A percentile compares a stretch with the other conserved stretches of the same genome.
Evolutionary conservation across 805 yeast genomes (phyloP).

Genomic region (Saccharomycopsis synnaedendra): DNA sequence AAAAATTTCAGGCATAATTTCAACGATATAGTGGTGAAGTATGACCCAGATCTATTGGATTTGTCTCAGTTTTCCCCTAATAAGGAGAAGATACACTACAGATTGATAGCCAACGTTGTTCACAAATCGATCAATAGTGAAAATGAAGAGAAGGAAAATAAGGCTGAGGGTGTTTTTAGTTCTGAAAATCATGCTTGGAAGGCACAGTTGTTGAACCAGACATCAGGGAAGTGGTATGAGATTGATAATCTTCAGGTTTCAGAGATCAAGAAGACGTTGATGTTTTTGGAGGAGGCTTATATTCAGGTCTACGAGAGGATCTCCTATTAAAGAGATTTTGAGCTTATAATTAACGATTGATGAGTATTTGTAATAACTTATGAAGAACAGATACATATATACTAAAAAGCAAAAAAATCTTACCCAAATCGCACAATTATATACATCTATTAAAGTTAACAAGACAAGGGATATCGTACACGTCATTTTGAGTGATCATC

Average conservation of each 20-base stretch:
- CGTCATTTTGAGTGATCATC: too few species aligned
- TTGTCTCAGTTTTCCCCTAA: constrained; percentile 16
- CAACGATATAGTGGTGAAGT: constrained; percentile 38
- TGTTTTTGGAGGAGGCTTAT: constrained; percentile 51
- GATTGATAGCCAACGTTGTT: constrained; percentile 39
- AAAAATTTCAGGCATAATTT: constrained; percentile 35
- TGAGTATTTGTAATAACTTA: too few species aligned
- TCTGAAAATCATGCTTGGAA: constrained; percentile 31
- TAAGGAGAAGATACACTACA: constrained; percentile 23
- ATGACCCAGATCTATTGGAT: constrained; percentile 26
- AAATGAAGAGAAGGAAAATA: constrained; percentile 15
- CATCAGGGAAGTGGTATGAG: constrained; percentile 42
- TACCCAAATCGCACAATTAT: too few species aligned
- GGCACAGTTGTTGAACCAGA: constrained; percentile 34
- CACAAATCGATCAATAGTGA: constrained; percentile 20
- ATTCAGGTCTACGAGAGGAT: constrained; percentile 55
- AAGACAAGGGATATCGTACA: too few species aligned
- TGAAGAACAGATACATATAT: too few species aligned
- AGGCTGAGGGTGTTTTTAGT: constrained; percentile 19
- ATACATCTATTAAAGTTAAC: too few species aligned
- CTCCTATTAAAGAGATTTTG: not conserved
- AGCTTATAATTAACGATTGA: not conserved
- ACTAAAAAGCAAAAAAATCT: too few species aligned
- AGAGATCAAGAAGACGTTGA: constrained; percentile 40
- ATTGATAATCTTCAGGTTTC: constrained; percentile 40